Conservation (phyloP, 345 rosid genomes). For the Eucalyptus pauciflora region DNA sequence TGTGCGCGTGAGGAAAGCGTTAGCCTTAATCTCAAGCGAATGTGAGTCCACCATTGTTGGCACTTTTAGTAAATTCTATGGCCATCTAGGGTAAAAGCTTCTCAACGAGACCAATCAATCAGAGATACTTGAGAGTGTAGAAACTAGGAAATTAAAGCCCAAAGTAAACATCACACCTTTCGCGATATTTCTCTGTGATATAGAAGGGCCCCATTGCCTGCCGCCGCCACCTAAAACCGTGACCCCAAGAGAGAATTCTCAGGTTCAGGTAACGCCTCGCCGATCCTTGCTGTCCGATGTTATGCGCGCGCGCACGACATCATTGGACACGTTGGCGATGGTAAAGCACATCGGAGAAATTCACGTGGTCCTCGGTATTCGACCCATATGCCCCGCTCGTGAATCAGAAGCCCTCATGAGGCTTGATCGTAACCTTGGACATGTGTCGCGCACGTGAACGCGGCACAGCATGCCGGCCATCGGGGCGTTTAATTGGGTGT, state of each 20-base stretch:
- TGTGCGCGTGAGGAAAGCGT: background rate
- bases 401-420: background rate
- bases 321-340: background rate
- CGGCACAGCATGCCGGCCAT: background rate
- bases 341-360: background rate
- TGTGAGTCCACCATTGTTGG: background rate
- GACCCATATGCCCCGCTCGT: background rate
- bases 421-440: background rate
- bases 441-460: background rate
- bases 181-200: background rate
- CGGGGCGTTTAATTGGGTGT: background rate
- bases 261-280: background rate
- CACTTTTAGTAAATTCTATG: background rate
- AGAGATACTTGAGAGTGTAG: accelerated
- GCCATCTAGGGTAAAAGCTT: background rate
- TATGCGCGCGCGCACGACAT: background rate
- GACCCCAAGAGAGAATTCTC: background rate
- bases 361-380: background rate
- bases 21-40: background rate
- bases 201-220: background rate
- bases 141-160: background rate
- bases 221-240: background rate
- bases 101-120: background rate
- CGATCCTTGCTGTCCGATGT: background rate
- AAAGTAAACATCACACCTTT: background rate